Base-by-base conservation (phyloP, 192 early-diverging fungal genomes). In the Phlyctochytrium planicorne region DNA sequence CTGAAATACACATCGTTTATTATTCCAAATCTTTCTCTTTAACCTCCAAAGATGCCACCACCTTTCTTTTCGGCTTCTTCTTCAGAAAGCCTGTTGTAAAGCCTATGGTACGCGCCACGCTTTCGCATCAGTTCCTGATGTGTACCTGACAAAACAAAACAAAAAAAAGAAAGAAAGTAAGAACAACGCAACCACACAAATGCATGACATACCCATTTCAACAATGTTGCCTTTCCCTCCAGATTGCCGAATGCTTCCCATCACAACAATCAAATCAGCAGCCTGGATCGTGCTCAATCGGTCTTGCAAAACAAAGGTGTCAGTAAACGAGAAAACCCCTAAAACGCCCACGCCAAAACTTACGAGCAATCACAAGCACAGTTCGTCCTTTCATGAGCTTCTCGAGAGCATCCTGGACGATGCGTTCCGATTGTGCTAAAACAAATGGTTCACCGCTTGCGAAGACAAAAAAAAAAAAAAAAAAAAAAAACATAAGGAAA, bases 251-350 rank as follows among this genome's bases (percentile, higher is more conserved):
- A 37, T 36, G 16, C 72, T 68, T 2, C 50, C 84, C 79, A 81
- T 77, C 14, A 96, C 94, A 25, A 93, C 88, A 68, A 98, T 98
- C 32, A 86, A 61, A 73, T 95, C 89, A 27, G 92, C 89, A 47
- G 91, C 85, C 47, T 86, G 78, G 63, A 98, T 90, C 30, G 95
- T 98, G 60, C 91, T 93, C 20, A 98, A 74, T 31, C 95, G 90
- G 72, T 95, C 53, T 60, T 32, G 3, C 60, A 36, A 53, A 29
- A 64, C 10, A 62, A 12, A 14, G 32, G 32, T 3, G 66, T 67
- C 16, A 33, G 4, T 6, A 30, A 37, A 25, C 3, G 59, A 12
- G 30, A 14, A 67, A 65, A 66, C 10, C 10, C 3, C 29, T 16
- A 52, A 64, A 64, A 52, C 36, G 29, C 20, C 30, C 36, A 30